Base-by-base conservation (phyloP, 352 stramenopile species). In the Phytophthora melonis region DNA sequence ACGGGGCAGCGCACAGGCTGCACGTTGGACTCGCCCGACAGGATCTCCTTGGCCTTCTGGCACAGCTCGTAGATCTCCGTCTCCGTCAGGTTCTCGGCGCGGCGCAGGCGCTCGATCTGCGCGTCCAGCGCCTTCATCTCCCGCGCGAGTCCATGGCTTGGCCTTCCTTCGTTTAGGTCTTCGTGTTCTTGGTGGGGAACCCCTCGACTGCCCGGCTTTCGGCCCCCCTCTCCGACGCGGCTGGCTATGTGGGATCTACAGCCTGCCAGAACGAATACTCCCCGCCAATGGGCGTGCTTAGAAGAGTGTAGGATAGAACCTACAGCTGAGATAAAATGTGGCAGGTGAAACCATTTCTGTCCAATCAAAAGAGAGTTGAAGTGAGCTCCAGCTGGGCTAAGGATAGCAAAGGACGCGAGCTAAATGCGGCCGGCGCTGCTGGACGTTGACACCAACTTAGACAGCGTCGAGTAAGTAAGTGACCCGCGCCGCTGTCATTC, bases 21-120 rank as follows among this genome's bases (percentile, higher is more conserved):
- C 55, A 98, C 92, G 74, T 97, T 98, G 67, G 88, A 95, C 75
- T 98, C 93, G 63, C 83, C 70, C 39, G 85, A 74, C 53, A 97
- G 80, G 64, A 97, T 97, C 79, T 97, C 91, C 86, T 96, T 96
- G 59, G 83, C 89, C 72, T 96, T 95, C 78, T 95, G 86, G 71
- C 92, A 97, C 63, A 97, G 71, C 74, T 94, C 88, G 67, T 88
- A 96, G 72, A 97, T 93, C 78, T 97, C 91, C 54, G 82, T 94
- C 82, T 96, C 90, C 63, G 86, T 91, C 56, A 97, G 83, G 77
- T 95, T 97, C 84, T 97, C 92, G 30, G 90, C 90, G 61, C 87
- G 86, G 52, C 88, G 88, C 75, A 96, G 67, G 27, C 88, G 90
- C 19, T 90, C 86, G 67, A 96, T 93, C 82, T 96, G 90, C 77